These are phyloP conservation scores for Kalanchoe fedtschenkoi DNA, from an alignment of 164 flowering plant species.

Conservation along the genomic window DNA sequence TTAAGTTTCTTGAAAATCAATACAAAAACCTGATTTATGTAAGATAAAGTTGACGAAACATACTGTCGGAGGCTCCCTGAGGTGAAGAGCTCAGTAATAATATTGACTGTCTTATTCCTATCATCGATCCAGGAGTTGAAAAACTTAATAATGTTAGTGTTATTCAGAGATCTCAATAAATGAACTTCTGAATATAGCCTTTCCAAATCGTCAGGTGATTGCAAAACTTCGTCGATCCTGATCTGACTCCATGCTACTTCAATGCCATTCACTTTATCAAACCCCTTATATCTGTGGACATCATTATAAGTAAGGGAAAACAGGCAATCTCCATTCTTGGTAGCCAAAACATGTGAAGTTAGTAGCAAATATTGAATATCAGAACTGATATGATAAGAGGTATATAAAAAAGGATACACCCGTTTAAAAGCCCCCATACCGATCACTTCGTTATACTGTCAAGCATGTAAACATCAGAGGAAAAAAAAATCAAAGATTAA, in stretches of 20 bases:
- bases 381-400: neutral
- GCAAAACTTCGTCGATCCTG: slow-evolving; percentile 51
- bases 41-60: too few species aligned
- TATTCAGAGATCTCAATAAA: slow-evolving; percentile 57
- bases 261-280: slow-evolving; percentile 76
- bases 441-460: slow-evolving; percentile 62
- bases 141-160: slow-evolving; percentile 60
- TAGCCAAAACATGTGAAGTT: neutral
- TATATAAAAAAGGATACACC: slow-evolving; percentile 47
- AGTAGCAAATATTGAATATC: neutral
- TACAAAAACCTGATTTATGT: too few species aligned
- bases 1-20: too few species aligned
- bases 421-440: slow-evolving; percentile 89
- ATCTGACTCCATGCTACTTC: slow-evolving; percentile 88
- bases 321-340: too few species aligned
- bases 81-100: slow-evolving; percentile 81
- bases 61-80: slow-evolving; percentile 82
- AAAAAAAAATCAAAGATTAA: neutral
- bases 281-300: slow-evolving; percentile 70
- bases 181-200: slow-evolving; percentile 67
- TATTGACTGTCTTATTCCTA: slow-evolving; percentile 53
- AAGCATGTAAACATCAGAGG: too few species aligned
- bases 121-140: slow-evolving; percentile 77
- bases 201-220: slow-evolving; percentile 48
- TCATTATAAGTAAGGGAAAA: neutral